Conservation (phyloP, 2,329 filamentous ascomycete genomes). For the Raffaelea ambrosiae region DNA sequence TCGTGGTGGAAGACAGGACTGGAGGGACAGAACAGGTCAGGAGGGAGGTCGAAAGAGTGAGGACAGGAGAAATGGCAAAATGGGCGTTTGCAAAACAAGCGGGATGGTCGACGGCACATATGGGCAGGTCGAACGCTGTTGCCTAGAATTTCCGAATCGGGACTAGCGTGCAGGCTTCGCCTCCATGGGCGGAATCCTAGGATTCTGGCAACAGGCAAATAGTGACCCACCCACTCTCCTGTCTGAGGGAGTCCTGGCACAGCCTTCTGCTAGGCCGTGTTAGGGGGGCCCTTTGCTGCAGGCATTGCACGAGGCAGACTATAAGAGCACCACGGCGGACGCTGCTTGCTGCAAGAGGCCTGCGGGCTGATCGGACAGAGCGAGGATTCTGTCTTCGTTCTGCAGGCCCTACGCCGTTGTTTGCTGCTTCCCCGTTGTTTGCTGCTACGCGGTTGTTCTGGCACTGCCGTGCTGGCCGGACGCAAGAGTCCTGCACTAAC, state of each 20-base stretch:
- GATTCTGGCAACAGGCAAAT: slow-evolving; percentile 3
- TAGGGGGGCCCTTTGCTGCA: background rate
- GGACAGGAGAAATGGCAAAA: background rate
- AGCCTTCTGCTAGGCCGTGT: slow-evolving; percentile 3
- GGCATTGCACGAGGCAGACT: too few species aligned
- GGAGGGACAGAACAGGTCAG: background rate
- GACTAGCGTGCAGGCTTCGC: slow-evolving; percentile 14
- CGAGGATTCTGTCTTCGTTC: too few species aligned
- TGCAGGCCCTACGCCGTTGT: too few species aligned
- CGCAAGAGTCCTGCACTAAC: too few species aligned
- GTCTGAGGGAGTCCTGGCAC: slow-evolving; percentile 1
- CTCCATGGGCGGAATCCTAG: slow-evolving; percentile 12
- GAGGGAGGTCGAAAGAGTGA: background rate
- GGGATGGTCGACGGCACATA: slow-evolving; percentile 5
- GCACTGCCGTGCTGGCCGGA: too few species aligned
- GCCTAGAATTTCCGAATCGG: slow-evolving; percentile 13
- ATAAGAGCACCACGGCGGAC: too few species aligned
- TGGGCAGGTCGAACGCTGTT: slow-evolving; percentile 12
- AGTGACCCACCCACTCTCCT: background rate
- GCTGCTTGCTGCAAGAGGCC: too few species aligned
- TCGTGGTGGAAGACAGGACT: background rate
- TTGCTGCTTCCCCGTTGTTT: too few species aligned
- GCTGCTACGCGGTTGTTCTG: too few species aligned
- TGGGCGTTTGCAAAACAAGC: background rate
- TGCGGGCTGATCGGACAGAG: too few species aligned